These are phyloP conservation scores for Rhizopogon rudus DNA, from an alignment of 768 basidiomycete species.

Conservation along the genomic window DNA sequence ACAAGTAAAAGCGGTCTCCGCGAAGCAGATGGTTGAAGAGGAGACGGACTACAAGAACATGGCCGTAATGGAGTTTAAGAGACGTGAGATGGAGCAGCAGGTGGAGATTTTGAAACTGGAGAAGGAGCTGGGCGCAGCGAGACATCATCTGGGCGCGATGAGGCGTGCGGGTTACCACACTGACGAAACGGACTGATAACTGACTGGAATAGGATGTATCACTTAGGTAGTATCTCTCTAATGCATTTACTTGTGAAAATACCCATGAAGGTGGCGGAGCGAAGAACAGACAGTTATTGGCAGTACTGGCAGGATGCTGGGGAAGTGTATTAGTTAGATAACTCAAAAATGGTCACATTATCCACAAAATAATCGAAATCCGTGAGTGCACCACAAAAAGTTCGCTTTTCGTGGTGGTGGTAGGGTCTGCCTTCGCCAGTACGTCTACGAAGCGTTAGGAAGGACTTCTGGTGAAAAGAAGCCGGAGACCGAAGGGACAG, in stretches of 20 bases:
- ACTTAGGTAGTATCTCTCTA: background rate
- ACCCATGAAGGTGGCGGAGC: too few species aligned
- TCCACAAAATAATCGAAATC: too few species aligned
- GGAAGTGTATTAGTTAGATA: too few species aligned
- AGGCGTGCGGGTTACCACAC: constrained; percentile 87
- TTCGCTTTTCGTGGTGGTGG: too few species aligned
- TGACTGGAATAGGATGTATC: background rate
- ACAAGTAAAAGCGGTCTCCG: constrained; percentile 94
- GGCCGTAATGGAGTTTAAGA: constrained; percentile 95
- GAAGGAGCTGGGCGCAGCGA: constrained; percentile 88
- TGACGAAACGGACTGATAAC: constrained; percentile 63
- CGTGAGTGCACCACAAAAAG: too few species aligned
- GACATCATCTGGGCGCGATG: constrained; percentile 80
- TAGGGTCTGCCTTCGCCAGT: too few species aligned
- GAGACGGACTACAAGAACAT: constrained; percentile 85
- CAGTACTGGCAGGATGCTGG: too few species aligned
- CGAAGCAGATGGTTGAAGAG: constrained; percentile 74
- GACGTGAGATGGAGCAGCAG: constrained; percentile 97
- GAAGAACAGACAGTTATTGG: too few species aligned
- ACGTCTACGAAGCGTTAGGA: too few species aligned
- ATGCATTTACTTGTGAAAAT: background rate
- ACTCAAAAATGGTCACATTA: too few species aligned
- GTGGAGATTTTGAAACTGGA: constrained; percentile 97
- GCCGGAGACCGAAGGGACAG: too few species aligned
- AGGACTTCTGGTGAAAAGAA: too few species aligned